phyloP scores from a whole-genome alignment of 2,329 filamentous ascomycete genomes.

The Fonsecaea monophora region DNA sequence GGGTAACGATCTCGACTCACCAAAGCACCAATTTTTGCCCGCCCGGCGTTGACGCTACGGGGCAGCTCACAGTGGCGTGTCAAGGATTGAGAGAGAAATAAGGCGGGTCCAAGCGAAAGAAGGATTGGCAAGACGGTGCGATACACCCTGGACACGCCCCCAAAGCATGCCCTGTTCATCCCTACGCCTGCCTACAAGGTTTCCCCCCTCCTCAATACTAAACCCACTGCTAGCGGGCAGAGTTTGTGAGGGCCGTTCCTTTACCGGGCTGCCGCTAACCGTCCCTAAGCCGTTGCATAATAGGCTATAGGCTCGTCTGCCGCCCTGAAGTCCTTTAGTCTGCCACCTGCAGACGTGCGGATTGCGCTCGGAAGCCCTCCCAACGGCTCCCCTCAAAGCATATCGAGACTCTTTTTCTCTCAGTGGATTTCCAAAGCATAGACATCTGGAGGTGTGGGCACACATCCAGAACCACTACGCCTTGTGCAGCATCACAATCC shows the following conservation, averaged over 20 bases:
- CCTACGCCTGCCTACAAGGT: constrained; percentile 15
- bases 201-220: constrained; percentile 16
- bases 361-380: constrained; percentile 20
- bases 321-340: constrained; percentile 32
- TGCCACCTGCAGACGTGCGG: constrained; percentile 20
- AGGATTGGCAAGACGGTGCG: constrained; percentile 28
- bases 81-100: constrained; percentile 21
- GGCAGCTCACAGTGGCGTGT: constrained; percentile 23
- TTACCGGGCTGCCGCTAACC: constrained; percentile 31
- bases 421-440: constrained; percentile 12
- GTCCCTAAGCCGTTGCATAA: constrained; percentile 27
- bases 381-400: constrained; percentile 23
- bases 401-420: constrained; percentile 19
- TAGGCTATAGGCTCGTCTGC: constrained; percentile 26
- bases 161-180: constrained; percentile 16
- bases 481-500: constrained; percentile 16
- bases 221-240: constrained; percentile 21
- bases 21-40: constrained; percentile 30
- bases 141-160: constrained; percentile 23
- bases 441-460: neutral
- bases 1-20: constrained; percentile 25
- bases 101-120: constrained; percentile 30
- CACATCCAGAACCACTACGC: constrained; percentile 5
- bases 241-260: constrained; percentile 35
- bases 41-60: constrained; percentile 14